Evolutionary conservation across 1,284 basidiomycete genomes (phyloP), one percentile per base, ranked within the genome.

Genomic region (Papiliotrema fonsecae): DNA sequence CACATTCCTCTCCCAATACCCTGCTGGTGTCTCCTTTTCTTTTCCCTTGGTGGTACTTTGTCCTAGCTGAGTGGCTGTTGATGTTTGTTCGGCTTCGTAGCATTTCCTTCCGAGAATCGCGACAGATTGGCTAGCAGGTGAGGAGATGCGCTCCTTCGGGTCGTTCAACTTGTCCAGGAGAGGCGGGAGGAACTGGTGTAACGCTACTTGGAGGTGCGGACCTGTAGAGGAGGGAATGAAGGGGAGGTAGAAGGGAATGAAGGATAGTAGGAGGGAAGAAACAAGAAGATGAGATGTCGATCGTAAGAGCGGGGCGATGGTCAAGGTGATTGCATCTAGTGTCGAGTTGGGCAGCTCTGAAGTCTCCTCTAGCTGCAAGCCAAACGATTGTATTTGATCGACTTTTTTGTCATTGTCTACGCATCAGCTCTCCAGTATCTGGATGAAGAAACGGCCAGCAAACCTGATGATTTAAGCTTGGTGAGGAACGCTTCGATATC

Each of bases 1-100:
- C 51, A 92, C 53, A 55, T 80, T 78, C 39, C 84, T 78, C 67
- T 97, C 92, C 64, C 90, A 89, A 30, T 84, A 77, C 64, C 78
- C 79, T 31, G 88, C 68, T 13, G 87, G 82, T 13, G 83, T 82
- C 70, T 94, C 91, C 22, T 78, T 77, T 24, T 83, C 83, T 69
- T 89, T 90, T 28, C 79, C 81, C 60, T 81, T 83, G 34, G 78
- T 69, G 38, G 77, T 73, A 69, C 38, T 37, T 55, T 43, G 76
- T 72, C 51, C 70, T 76, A 16, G 75, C n/a, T n/a, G n/a, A n/a
- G n/a, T n/a, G n/a, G n/a, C n/a, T 58, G 9, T 70, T 19, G 42
- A 30, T 30, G 37, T 31, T 3, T 47, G 42, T 6, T 69, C 67
- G 3, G 55, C 57, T 14, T 54, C 56, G 39, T 64, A 66, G 27